phyloP scores from a whole-genome alignment of 129 eudicot species.

The Helianthus annuus region DNA sequence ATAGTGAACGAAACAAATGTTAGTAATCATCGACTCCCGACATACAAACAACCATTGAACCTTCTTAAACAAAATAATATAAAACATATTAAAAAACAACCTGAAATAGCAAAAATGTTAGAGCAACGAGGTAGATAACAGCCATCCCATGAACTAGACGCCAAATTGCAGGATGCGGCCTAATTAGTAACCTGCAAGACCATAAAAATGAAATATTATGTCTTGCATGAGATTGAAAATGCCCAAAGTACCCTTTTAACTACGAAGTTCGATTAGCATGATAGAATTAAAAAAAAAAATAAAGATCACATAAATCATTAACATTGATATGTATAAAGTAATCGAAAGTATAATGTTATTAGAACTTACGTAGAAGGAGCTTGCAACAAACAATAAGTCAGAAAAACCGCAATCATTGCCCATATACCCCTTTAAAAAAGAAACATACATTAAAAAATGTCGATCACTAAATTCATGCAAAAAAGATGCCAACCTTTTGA shows the following conservation, averaged over 20 bases:
- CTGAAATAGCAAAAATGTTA: constrained; percentile 97
- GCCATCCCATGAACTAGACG: constrained; percentile 99
- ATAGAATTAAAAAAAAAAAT: background rate
- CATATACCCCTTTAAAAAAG: constrained; percentile 82
- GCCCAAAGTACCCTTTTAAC: constrained; percentile 1
- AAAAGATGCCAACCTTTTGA: constrained; percentile 56
- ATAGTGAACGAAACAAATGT: constrained; percentile 13
- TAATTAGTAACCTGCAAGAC: constrained; percentile 73
- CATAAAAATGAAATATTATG: constrained; percentile 13
- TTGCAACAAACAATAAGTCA: constrained; percentile 90
- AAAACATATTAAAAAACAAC: constrained; percentile 35
- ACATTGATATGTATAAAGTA: background rate
- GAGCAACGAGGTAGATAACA: constrained; percentile 89
- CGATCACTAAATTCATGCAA: constrained; percentile 6
- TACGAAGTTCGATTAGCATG: background rate
- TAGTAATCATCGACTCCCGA: background rate
- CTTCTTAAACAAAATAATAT: background rate
- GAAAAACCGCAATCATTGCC: constrained; percentile 96
- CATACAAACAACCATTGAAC: background rate
- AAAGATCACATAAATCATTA: background rate
- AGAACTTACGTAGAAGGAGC: constrained; percentile 97
- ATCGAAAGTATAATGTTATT: background rate
- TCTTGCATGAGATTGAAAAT: constrained; percentile 6
- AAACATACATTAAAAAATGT: constrained; percentile 11
- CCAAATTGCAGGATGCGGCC: constrained; percentile 99